These are phyloP conservation scores for Dendrocalamus sinicus DNA, from an alignment of 176 grass and related monocot genomes.

Conservation along the genomic window DNA sequence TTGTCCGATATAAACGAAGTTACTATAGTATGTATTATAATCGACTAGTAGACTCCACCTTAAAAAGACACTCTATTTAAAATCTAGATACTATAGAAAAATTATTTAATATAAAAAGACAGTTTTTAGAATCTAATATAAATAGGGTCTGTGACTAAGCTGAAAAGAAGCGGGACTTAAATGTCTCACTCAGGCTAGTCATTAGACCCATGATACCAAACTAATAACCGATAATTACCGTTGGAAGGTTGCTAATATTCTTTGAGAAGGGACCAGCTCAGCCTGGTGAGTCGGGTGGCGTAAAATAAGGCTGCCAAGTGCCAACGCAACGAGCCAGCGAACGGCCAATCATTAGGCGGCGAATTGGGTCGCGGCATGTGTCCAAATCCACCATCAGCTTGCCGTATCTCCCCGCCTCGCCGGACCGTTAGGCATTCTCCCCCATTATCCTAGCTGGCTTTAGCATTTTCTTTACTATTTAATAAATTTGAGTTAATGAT, in stretches of 20 bases:
- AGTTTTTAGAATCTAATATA: too few relatives aligned
- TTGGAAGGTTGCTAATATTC: not conserved
- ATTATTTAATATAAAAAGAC: too few relatives aligned
- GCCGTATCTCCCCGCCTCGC: not conserved
- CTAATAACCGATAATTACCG: not conserved
- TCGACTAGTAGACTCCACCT: too few relatives aligned
- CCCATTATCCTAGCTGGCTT: too few relatives aligned
- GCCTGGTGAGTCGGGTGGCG: not conserved
- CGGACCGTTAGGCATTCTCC: not conserved
- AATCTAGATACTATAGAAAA: too few relatives aligned
- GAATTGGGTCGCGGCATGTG: slow-evolving; percentile 30
- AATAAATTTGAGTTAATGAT: too few relatives aligned
- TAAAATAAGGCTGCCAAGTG: not conserved
- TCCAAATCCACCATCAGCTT: not conserved
- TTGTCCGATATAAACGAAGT: too few relatives aligned
- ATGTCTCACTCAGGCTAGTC: slow-evolving; percentile 15
- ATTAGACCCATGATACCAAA: slow-evolving; percentile 38
- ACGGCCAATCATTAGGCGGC: slow-evolving; percentile 24
- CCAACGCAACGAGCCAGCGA: not conserved
- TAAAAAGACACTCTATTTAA: too few relatives aligned
- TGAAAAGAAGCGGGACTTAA: too few relatives aligned
- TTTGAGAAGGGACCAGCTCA: not conserved
- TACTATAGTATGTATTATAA: too few relatives aligned
- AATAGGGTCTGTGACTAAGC: too few relatives aligned
- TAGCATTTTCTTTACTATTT: too few relatives aligned